Evolutionary conservation across 2,329 filamentous ascomycete genomes (phyloP).

Genomic region (Colletotrichum sp.): DNA sequence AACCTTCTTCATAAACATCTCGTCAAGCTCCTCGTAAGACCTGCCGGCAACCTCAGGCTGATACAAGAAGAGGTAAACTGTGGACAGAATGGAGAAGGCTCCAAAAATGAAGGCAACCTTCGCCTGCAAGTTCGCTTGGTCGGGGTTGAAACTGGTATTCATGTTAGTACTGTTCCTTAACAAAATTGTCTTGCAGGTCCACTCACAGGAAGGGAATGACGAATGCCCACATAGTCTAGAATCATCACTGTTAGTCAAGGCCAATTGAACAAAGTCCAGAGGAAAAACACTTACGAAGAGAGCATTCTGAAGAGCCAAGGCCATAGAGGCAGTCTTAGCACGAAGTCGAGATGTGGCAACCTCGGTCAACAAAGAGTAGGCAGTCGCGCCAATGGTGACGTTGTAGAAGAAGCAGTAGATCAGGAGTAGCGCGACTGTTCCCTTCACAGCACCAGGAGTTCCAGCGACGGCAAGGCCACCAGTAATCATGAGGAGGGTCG

Average conservation of each 20-base stretch:
- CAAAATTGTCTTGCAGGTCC: not conserved
- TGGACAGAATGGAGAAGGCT: slow-evolving; percentile 28
- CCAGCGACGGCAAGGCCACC: slow-evolving; percentile 29
- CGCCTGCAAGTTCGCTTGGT: slow-evolving; percentile 38
- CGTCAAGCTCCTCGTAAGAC: slow-evolving; percentile 26
- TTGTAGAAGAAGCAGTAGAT: slow-evolving; percentile 43
- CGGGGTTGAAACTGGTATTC: slow-evolving; percentile 25
- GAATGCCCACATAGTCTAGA: slow-evolving; percentile 21
- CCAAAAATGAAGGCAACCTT: slow-evolving; percentile 46
- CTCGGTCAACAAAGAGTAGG: slow-evolving; percentile 40
- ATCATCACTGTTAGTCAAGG: not conserved
- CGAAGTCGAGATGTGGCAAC: slow-evolving; percentile 39
- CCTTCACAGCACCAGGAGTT: slow-evolving; percentile 23
- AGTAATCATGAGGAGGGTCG: slow-evolving; percentile 30
- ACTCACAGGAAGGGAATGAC: slow-evolving; percentile 27
- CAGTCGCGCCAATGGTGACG: slow-evolving; percentile 42
- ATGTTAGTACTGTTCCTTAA: not conserved
- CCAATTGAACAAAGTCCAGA: too few species aligned
- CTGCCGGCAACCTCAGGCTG: slow-evolving; percentile 36
- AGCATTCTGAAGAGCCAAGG: slow-evolving; percentile 39
- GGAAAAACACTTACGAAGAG: not conserved
- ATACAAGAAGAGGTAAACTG: slow-evolving; percentile 32
- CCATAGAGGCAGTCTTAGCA: slow-evolving; percentile 42
- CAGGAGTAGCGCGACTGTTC: slow-evolving; percentile 36
- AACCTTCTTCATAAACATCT: slow-evolving; percentile 24